These are phyloP conservation scores for Peronospora destructor DNA, from an alignment of 352 stramenopile genomes.

Conservation along the genomic window DNA sequence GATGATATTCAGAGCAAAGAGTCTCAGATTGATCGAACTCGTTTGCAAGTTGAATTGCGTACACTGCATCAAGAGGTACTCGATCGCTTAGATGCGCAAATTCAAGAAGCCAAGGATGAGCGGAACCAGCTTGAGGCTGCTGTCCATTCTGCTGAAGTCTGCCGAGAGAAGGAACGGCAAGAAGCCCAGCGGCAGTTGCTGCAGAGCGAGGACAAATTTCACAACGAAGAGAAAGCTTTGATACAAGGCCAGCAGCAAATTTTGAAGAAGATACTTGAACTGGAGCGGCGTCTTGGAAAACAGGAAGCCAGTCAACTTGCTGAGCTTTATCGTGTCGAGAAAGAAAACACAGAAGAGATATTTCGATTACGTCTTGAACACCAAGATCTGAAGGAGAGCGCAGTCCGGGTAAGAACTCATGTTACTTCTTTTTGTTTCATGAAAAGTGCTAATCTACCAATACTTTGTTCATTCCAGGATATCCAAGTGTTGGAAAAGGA, in stretches of 20 bases:
- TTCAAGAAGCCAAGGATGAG: conserved; percentile 56
- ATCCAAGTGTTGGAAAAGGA: conserved; percentile 52
- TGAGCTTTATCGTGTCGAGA: conserved; percentile 56
- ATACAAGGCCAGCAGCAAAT: conserved; percentile 54
- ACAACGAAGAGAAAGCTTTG: conserved; percentile 64
- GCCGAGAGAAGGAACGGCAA: conserved; percentile 41
- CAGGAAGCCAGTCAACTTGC: conserved; percentile 60
- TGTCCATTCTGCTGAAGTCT: conserved; percentile 33
- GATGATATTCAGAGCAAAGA: conserved; percentile 61
- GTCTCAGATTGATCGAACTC: conserved; percentile 45
- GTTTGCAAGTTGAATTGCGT: conserved; percentile 47
- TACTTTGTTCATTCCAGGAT: conserved; percentile 24
- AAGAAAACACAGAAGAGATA: conserved; percentile 42
- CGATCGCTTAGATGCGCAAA: conserved; percentile 38
- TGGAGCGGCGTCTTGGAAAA: conserved; percentile 57
- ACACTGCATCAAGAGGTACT: conserved; percentile 58
- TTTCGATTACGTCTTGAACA: conserved; percentile 34
- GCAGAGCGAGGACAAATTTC: conserved; percentile 56
- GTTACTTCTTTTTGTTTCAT: background rate
- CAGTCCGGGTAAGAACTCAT: conserved; percentile 34
- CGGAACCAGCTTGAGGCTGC: conserved; percentile 39
- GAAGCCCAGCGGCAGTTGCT: conserved; percentile 47
- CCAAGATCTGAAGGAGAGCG: conserved; percentile 48
- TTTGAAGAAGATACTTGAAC: conserved; percentile 53
- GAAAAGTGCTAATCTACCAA: background rate